Evolutionary conservation across 169 alveolate species (phyloP), one percentile per base, ranked within the genome.

Genomic region (Cyclospora cayetanensis): DNA sequence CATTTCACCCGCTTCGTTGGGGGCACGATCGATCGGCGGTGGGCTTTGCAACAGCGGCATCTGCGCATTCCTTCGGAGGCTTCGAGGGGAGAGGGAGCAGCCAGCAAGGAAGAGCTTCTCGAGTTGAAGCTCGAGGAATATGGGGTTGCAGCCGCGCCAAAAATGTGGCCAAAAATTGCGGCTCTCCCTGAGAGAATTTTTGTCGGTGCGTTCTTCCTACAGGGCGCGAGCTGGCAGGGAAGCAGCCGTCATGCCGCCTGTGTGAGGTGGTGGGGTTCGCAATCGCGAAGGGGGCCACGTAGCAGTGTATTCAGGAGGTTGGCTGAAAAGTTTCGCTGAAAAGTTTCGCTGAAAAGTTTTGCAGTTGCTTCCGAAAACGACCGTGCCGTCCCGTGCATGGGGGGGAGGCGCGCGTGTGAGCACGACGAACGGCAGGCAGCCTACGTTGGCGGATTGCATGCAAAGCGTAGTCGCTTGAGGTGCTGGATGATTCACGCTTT

Each of bases 1-100:
- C 29, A 91, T 52, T 91, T 91, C 76, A 80, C 94, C 18, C 76
- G 94, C n/a, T 91, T 91, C 25, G 91, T 91, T 39, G 86, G 91
- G 27, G 94, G 94, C 53, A 68, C 80, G 15, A 80, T 91, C 12
- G 94, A 91, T 66, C 43, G 94, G 18, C 94, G 94, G 42, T 76
- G 88, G 91, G 94, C 94, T 2, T 53, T 91, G 60, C 92, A 83
- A 70, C 91, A 91, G 74, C 22, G 87, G 34, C 43, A 46, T 22
- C 63, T 91, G 43, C 35, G 60, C 50, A 42, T 76, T 7, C 91
- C 87, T 25, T 66, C 90, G 2, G 74, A 15, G 37, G 66, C 63
- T 22, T 68, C 72, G 3, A 55, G 9, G 34, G 74, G 80, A 15
- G 70, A 53, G 20, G 46, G 37, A 0, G n/a, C 4, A 3, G 25